Base-by-base conservation (phyloP, 495 filamentous ascomycete genomes). In the Alectoria sarmentosa region DNA sequence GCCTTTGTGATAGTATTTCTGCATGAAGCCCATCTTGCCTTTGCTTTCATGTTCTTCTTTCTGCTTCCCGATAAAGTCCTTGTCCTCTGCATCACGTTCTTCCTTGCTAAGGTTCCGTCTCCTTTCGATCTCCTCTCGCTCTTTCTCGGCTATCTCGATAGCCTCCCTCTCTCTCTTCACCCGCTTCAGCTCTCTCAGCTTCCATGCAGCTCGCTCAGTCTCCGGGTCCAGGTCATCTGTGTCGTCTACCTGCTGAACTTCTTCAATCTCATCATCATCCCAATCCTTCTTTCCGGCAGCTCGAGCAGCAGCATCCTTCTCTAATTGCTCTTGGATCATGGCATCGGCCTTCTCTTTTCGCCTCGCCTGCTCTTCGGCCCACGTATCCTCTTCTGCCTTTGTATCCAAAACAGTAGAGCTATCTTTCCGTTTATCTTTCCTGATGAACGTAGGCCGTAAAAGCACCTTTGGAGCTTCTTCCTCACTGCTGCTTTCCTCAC, bases 1-100 rank as follows among this genome's bases (percentile, higher is more conserved):
- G 58, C 94, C 94, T 79, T 92, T 93, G 80, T 99, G 94, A 73
- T 88, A 91, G 76, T 97, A 98, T 73, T 93, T 92, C 74, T 96
- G 92, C 90, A 98, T 90, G 73, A 85, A 97, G 1, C 82, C 82
- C 79, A 92, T 89, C 79, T 96, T 88, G 48, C 92, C 94, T 42
- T 87, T 86, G 23, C 93, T 91, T 67, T 90, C 91, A 54, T 81
- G 79, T 68, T 98, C 94, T 68, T 92, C 91, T 64, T 88, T 87
- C 76, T 97, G 93, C 69, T 80, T 78, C 10, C 85, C 83, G 21
- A 97, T 73, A 72, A 86, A 92, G 62, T 83, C 88, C 60, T 85
- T 80, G 71, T 99, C 95, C 72, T 99, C 94, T 30, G 85, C 87
- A 61, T 89, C 86, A 39, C 95, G 84, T 76, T 97, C 90, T 66